These are phyloP conservation scores for Thelonectria rubi DNA, from an alignment of 2,329 filamentous ascomycete genomes.

Conservation along the genomic window DNA sequence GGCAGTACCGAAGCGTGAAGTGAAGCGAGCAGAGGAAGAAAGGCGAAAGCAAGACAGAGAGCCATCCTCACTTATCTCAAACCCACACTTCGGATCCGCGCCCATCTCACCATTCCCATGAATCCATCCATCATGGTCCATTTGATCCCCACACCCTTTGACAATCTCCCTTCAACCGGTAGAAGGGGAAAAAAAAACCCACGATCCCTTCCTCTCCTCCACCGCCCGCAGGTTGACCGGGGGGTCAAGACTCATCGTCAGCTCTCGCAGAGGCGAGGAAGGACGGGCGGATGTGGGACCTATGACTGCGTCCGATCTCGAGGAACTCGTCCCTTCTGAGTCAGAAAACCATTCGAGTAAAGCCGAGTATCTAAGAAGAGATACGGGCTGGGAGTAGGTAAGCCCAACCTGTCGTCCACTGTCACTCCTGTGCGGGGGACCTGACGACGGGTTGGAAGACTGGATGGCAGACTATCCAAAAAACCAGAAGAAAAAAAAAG, in stretches of 20 bases:
- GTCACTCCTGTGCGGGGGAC: not conserved
- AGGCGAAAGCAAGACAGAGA: not conserved
- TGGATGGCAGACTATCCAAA: too few relatives aligned
- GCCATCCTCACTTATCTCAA: not conserved
- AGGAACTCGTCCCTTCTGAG: too few relatives aligned
- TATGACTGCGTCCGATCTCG: too few relatives aligned
- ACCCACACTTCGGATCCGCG: slow-evolving; percentile 7
- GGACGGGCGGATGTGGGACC: too few relatives aligned
- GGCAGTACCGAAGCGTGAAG: not conserved
- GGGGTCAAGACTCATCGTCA: not conserved
- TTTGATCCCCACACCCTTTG: slow-evolving; percentile 15
- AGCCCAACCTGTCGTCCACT: too few relatives aligned
- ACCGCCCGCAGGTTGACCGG: not conserved
- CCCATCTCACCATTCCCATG: slow-evolving; percentile 3
- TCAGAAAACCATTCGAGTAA: too few relatives aligned
- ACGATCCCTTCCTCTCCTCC: slow-evolving; percentile 8
- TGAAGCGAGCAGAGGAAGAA: too few relatives aligned
- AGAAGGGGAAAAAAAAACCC: not conserved
- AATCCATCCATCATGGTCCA: slow-evolving; percentile 2
- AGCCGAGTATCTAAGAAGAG: too few relatives aligned
- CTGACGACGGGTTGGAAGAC: not conserved
- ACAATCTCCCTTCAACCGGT: slow-evolving; percentile 24
- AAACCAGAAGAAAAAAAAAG: not conserved
- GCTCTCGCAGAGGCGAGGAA: slow-evolving; percentile 6
- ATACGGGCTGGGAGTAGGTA: too few relatives aligned